phyloP scores from a whole-genome alignment of 2,329 filamentous ascomycete species.

The Seiridium unicorne region DNA sequence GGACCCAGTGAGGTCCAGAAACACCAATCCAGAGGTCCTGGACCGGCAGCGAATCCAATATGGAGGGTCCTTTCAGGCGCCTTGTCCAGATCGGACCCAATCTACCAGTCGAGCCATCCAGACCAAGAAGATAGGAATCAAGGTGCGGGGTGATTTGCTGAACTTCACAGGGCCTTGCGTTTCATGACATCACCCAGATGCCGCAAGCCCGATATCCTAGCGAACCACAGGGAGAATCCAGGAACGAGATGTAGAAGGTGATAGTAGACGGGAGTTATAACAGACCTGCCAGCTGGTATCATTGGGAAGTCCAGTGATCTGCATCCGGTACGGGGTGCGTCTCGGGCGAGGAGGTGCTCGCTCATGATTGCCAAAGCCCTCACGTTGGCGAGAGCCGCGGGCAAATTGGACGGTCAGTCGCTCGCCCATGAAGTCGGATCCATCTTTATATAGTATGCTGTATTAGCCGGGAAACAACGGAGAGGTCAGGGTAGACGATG shows the following conservation, averaged over 20 bases:
- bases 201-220: conserved; percentile 19
- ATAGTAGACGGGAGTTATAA: conserved; percentile 57
- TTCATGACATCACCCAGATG: conserved; percentile 21
- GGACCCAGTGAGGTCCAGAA: conserved; percentile 27
- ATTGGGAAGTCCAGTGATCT: conserved; percentile 91
- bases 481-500: conserved; percentile 23
- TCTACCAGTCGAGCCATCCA: conserved; percentile 18
- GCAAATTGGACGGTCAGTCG: conserved; percentile 98
- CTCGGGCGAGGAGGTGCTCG: conserved; percentile 72
- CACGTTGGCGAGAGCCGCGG: conserved; percentile 69
- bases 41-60: conserved; percentile 21
- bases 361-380: conserved; percentile 51
- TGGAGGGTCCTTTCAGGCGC: conserved; percentile 23
- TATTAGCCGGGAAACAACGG: conserved; percentile 34
- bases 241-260: conserved; percentile 27
- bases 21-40: conserved; percentile 27
- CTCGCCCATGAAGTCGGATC: conserved; percentile 96
- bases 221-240: conserved; percentile 31
- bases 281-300: conserved; percentile 99
- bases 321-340: conserved; percentile 94
- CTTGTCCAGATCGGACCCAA: conserved; percentile 27
- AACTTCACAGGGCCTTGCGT: conserved; percentile 20
- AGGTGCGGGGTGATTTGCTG: conserved; percentile 12
- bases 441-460: conserved; percentile 62
- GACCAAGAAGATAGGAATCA: conserved; percentile 13